A percentile compares a stretch with the other conserved stretches of the same genome.
Conservation (phyloP, 2,329 filamentous ascomycete genomes). For the Aaosphaeria pasadenensis region DNA sequence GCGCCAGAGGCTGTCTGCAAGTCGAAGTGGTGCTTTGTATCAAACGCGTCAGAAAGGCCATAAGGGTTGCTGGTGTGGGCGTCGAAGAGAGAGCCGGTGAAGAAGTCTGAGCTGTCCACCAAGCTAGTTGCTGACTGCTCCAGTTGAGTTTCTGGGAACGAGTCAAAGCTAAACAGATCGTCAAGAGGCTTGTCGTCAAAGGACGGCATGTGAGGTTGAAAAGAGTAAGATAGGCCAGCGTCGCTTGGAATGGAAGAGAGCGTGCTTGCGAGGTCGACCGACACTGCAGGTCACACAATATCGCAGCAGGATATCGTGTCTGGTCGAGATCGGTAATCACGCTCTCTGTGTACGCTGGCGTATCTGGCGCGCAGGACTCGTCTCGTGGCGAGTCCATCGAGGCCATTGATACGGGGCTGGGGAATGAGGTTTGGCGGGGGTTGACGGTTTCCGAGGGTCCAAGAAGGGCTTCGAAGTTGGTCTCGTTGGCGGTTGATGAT, state of each 20-base stretch:
- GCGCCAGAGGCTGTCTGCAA: constrained; percentile 47
- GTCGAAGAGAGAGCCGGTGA: constrained; percentile 15
- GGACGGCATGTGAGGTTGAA: constrained; percentile 37
- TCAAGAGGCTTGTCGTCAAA: constrained; percentile 35
- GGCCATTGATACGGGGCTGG: constrained; percentile 37
- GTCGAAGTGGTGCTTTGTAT: constrained; percentile 41
- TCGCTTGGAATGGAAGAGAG: constrained; percentile 23
- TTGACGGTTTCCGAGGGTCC: constrained; percentile 25
- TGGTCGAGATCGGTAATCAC: constrained; percentile 67
- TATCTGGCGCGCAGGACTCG: constrained; percentile 37
- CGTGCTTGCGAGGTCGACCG: constrained; percentile 61
- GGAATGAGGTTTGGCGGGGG: constrained; percentile 33
- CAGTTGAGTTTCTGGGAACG: constrained; percentile 19
- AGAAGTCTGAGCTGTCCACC: constrained; percentile 31
- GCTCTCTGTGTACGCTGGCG: constrained; percentile 39
- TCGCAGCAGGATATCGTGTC: constrained; percentile 99
- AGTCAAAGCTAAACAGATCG: constrained; percentile 11
- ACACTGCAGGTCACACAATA: constrained; percentile 99
- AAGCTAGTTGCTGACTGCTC: constrained; percentile 23
- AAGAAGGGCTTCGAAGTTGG: constrained; percentile 10
- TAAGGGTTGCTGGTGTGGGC: constrained; percentile 23
- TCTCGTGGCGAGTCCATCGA: constrained; percentile 39
- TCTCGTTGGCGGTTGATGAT: constrained; percentile 16
- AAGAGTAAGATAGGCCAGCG: constrained; percentile 33
- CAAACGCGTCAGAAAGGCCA: constrained; percentile 37